phyloP scores from a whole-genome alignment of 2,329 filamentous ascomycete species.

The Beauveria asiatica region DNA sequence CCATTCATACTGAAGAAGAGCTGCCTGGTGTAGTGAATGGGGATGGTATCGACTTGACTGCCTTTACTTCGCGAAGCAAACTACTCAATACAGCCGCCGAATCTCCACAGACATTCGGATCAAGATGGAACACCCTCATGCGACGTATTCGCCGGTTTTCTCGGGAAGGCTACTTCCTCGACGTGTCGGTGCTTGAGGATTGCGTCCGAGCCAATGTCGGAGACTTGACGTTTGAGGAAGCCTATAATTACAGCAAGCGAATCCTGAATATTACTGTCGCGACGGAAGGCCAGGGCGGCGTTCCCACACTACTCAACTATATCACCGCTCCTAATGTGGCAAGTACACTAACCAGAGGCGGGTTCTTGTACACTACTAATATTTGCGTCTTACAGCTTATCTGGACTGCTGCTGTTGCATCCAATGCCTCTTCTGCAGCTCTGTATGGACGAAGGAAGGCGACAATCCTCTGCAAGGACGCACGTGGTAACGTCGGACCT shows the following conservation, averaged over 20 bases:
- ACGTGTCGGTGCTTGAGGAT: slow-evolving; percentile 72
- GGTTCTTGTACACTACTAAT: neutral
- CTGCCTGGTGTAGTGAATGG: slow-evolving; percentile 68
- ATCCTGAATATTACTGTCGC: slow-evolving; percentile 89
- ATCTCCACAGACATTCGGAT: slow-evolving; percentile 30
- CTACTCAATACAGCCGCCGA: slow-evolving; percentile 24
- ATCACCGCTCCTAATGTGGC: slow-evolving; percentile 88
- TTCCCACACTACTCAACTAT: slow-evolving; percentile 83
- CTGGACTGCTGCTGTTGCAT: slow-evolving; percentile 70
- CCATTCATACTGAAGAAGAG: slow-evolving; percentile 80
- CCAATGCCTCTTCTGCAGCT: slow-evolving; percentile 58
- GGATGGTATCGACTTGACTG: slow-evolving; percentile 72
- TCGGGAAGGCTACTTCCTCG: slow-evolving; percentile 72
- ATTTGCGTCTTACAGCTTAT: slow-evolving; percentile 48
- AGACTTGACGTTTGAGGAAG: slow-evolving; percentile 87
- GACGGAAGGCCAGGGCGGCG: slow-evolving; percentile 62
- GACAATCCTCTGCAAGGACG: slow-evolving; percentile 68
- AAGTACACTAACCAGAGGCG: slow-evolving; percentile 29
- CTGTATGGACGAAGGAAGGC: slow-evolving; percentile 57
- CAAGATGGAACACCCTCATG: slow-evolving; percentile 49
- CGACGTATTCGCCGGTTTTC: slow-evolving; percentile 62
- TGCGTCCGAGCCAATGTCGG: slow-evolving; percentile 80
- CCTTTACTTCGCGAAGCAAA: slow-evolving; percentile 48
- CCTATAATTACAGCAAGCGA: slow-evolving; percentile 74
- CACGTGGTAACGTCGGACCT: slow-evolving; percentile 61